Base-by-base conservation (phyloP, 345 rosid genomes). In the Psidium friedrichsthalianum region DNA sequence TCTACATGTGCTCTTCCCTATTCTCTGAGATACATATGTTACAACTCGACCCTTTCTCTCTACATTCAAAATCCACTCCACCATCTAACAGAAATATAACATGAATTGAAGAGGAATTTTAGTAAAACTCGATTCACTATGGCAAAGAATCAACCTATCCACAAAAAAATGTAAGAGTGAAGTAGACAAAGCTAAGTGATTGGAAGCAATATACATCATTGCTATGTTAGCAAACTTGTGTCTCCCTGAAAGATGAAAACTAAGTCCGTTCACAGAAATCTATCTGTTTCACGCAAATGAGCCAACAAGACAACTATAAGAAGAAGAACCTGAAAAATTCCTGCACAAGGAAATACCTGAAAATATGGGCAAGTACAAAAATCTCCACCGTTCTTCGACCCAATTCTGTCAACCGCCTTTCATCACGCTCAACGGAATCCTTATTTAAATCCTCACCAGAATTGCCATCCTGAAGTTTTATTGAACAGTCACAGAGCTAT, bases 311-410 rank as follows among this genome's bases (percentile, higher is more conserved):
- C 14, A 69, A 69, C 14, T 69, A 20, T 18, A 36, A 36, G 47
- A 69, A 69, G 13, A 69, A 69, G 47, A 36, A 20, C 47, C 47
- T 32, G 42, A 69, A 36, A 36, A 83, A 40, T 32, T 51, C 10
- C 64, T 64, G 82, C 53, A 84, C 11, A 12, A 10, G 78, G 27
- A 74, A 76, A 76, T 64, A 97, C 99, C 97, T 93, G 92, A 95
- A 97, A 85, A 97, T 97, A 88, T 95, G 98, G 29, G 94, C 91
- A 83, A 97, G 98, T 74, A 92, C 96, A 97, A 94, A 95, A 88
- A 92, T 93, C 90, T 97, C 99, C 88, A 97, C 91, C 1, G 98
- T 95, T 88, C 97, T 91, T 81, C 98, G 96, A 82, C 98, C 99
- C 88, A 95, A 86, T 86, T 95, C 99, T 29, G 98, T 95, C 82